Percentiles rank a stretch among this genome's conserved stretches.
Conservation (phyloP, 805 yeast species). For the Candida pseudoglaebosa region DNA sequence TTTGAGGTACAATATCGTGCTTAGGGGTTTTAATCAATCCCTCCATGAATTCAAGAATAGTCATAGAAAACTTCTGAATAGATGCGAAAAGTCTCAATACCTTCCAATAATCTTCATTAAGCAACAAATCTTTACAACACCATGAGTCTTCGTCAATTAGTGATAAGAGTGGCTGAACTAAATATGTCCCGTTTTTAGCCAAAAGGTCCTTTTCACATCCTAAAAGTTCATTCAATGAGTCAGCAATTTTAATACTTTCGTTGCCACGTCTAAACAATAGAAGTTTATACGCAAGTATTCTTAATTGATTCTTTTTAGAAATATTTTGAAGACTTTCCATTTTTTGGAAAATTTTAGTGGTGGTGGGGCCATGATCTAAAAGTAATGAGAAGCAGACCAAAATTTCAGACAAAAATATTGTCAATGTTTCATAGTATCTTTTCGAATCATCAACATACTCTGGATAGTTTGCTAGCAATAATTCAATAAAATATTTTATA, state of each 20-base stretch:
- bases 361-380: conserved; percentile 20
- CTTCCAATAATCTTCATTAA: conserved; percentile 50
- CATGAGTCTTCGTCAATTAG: conserved; percentile 43
- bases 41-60: conserved; percentile 47
- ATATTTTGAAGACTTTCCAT: conserved; percentile 13
- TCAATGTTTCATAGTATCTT: conserved; percentile 44
- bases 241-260: conserved; percentile 14
- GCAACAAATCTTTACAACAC: conserved; percentile 34
- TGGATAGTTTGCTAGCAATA: conserved; percentile 28
- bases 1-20: conserved; percentile 39
- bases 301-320: conserved; percentile 29
- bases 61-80: conserved; percentile 36
- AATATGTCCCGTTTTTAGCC: conserved; percentile 42
- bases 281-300: conserved; percentile 52
- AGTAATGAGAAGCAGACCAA: conserved; percentile 33
- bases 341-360: conserved; percentile 12
- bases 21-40: conserved; percentile 30
- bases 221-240: conserved; percentile 7
- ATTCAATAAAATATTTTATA: conserved; percentile 26
- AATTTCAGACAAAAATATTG: conserved; percentile 46
- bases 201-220: conserved; percentile 40
- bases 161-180: conserved; percentile 47
- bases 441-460: conserved; percentile 23
- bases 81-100: conserved; percentile 47
- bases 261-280: conserved; percentile 39